Evolutionary conservation across 1,139 yeast species (phyloP).

Genomic region (Wickerhamomyces sp.): DNA sequence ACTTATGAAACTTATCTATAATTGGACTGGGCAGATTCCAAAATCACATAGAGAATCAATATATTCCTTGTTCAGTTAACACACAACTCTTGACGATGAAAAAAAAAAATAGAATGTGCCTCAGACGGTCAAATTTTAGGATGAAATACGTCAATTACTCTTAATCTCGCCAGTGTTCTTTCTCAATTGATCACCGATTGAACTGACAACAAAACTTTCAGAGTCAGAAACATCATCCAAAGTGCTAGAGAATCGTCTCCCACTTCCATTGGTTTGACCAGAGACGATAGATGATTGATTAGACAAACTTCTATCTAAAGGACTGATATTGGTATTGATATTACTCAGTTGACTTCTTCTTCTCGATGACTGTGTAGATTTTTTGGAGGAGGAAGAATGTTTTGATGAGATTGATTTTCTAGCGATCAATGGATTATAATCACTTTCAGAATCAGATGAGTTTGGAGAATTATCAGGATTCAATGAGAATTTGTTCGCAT

Average conservation of each 20-base stretch:
- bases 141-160: conserved; percentile 12
- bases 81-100: no score
- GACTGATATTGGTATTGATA: not conserved
- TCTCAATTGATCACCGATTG: conserved; percentile 36
- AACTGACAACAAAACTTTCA: conserved; percentile 28
- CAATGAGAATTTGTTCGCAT: conserved; percentile 18
- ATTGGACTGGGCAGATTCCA: no score
- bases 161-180: conserved; percentile 33
- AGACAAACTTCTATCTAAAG: conserved; percentile 10
- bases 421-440: conserved; percentile 13
- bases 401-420: not conserved
- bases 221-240: conserved; percentile 9
- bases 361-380: conserved; percentile 2
- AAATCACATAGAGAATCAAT: no score
- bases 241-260: conserved; percentile 13
- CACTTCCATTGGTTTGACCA: conserved; percentile 5
- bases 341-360: not conserved
- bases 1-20: no score
- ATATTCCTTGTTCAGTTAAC: no score
- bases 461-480: conserved; percentile 23
- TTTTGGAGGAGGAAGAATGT: conserved; percentile 3
- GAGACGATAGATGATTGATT: conserved; percentile 12
- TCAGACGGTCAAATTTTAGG: no score
- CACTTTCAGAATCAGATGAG: conserved; percentile 25
- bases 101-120: no score